Conservation (phyloP, 495 filamentous ascomycete species). For the Podospora pseudopauciseta region DNA sequence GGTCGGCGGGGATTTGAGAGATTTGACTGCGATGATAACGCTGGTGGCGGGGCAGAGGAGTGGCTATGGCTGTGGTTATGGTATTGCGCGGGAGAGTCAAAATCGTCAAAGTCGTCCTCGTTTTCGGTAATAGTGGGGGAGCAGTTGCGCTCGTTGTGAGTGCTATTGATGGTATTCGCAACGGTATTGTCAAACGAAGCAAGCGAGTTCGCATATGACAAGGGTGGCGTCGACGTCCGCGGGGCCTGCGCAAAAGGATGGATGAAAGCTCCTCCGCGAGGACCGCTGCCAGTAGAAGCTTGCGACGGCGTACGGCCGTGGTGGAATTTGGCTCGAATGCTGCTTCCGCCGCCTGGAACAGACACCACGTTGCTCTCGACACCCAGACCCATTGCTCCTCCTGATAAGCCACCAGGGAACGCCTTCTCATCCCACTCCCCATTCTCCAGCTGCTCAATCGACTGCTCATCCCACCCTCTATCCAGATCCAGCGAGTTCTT, state of each 20-base stretch:
- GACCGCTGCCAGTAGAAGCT: slow-evolving; percentile 45
- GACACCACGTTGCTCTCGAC: slow-evolving; percentile 9
- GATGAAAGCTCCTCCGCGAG: slow-evolving; percentile 44
- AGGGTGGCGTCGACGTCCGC: slow-evolving; percentile 53
- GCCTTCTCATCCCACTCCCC: slow-evolving; percentile 15
- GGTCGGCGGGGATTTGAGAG: slow-evolving; percentile 32
- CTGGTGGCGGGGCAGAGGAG: slow-evolving; percentile 7
- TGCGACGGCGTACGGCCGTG: slow-evolving; percentile 52
- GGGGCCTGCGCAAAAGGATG: slow-evolving; percentile 58
- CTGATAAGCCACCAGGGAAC: slow-evolving; percentile 10
- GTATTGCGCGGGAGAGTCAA: slow-evolving; percentile 27
- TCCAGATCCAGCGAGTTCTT: slow-evolving; percentile 55
- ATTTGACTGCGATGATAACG: slow-evolving; percentile 22
- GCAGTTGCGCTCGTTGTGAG: slow-evolving; percentile 35
- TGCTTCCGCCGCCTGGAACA: slow-evolving; percentile 18
- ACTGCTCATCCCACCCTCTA: slow-evolving; percentile 48
- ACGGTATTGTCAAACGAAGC: slow-evolving; percentile 41
- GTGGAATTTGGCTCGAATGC: slow-evolving; percentile 32
- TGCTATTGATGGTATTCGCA: background rate
- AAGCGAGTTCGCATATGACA: slow-evolving; percentile 51
- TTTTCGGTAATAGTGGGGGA: slow-evolving; percentile 49
- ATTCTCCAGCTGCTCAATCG: slow-evolving; percentile 32
- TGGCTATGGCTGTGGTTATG: slow-evolving; percentile 14
- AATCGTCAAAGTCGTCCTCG: slow-evolving; percentile 43
- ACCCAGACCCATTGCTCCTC: slow-evolving; percentile 13